Percentiles rank a stretch among this genome's conserved stretches.
Conservation (phyloP, 2,329 filamentous ascomycete genomes). For the Fusarium sp. region DNA sequence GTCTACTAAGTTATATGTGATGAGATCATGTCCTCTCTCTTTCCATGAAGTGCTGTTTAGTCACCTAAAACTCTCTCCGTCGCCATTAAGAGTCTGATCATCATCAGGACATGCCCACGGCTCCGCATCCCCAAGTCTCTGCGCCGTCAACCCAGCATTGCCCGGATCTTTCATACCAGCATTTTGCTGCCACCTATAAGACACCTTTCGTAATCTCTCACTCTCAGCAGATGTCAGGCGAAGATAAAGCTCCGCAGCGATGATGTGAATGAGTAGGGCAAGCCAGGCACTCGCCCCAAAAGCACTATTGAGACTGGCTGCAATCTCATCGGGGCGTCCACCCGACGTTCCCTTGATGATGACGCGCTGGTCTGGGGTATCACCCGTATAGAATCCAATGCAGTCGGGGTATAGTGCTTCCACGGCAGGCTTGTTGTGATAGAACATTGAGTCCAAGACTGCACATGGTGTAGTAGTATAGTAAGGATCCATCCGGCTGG, state of each 20-base stretch:
- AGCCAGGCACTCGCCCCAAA: conserved; percentile 66
- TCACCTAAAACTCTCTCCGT: background rate
- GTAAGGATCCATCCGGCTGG: conserved; percentile 44
- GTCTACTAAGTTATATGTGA: no score
- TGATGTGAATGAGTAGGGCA: conserved; percentile 59
- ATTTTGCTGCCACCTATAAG: conserved; percentile 64
- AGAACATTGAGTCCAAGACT: conserved; percentile 55
- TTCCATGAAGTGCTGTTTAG: background rate
- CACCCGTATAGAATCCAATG: conserved; percentile 46
- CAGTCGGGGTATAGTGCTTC: conserved; percentile 57
- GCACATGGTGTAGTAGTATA: conserved; percentile 53
- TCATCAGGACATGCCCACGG: conserved; percentile 22
- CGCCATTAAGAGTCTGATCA: background rate
- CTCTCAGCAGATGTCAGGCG: conserved; percentile 62
- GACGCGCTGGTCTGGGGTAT: conserved; percentile 10
- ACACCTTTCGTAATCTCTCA: conserved; percentile 63
- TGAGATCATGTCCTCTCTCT: background rate
- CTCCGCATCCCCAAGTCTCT: conserved; percentile 30
- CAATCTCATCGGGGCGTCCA: conserved; percentile 44
- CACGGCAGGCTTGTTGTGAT: conserved; percentile 42
- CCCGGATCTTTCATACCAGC: conserved; percentile 61
- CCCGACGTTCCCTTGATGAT: conserved; percentile 46
- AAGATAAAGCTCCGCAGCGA: conserved; percentile 60
- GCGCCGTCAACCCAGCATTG: conserved; percentile 54
- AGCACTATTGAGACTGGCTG: conserved; percentile 54